Evolutionary conservation across 176 grass and related monocot species (phyloP).

Genomic region (Aegilops sharonensis): DNA sequence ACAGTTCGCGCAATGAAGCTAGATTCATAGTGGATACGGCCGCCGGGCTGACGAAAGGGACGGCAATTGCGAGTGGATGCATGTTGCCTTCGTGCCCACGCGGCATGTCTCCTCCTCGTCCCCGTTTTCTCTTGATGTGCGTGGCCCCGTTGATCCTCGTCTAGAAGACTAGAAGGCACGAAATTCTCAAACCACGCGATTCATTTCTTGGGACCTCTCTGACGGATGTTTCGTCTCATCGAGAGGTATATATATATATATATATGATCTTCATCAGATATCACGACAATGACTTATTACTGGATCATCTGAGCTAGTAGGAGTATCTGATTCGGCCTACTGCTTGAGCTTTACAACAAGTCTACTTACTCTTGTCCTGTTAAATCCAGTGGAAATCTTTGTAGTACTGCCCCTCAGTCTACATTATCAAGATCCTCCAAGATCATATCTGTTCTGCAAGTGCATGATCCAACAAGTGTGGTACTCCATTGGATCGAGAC

Average conservation of each 20-base stretch:
- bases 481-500: background rate
- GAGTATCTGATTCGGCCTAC: background rate
- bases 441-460: background rate
- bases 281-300: background rate
- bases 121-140: too few relatives aligned
- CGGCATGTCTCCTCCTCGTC: too few relatives aligned
- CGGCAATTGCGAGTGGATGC: background rate
- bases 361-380: background rate
- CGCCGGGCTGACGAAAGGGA: background rate
- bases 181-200: too few relatives aligned
- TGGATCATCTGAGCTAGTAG: background rate
- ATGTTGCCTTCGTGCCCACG: background rate
- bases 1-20: background rate
- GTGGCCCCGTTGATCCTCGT: too few relatives aligned
- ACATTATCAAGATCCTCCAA: background rate
- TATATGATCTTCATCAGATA: background rate
- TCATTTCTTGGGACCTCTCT: background rate
- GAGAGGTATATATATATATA: background rate
- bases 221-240: background rate
- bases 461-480: background rate
- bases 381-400: background rate
- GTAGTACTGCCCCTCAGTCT: background rate
- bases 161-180: too few relatives aligned
- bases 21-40: slow-evolving; percentile 1
- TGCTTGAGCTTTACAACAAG: background rate